Evolutionary conservation across 192 early-diverging fungal genomes (phyloP), one percentile per base, ranked within the genome.

Genomic region (Geranomyces michiganensis): DNA sequence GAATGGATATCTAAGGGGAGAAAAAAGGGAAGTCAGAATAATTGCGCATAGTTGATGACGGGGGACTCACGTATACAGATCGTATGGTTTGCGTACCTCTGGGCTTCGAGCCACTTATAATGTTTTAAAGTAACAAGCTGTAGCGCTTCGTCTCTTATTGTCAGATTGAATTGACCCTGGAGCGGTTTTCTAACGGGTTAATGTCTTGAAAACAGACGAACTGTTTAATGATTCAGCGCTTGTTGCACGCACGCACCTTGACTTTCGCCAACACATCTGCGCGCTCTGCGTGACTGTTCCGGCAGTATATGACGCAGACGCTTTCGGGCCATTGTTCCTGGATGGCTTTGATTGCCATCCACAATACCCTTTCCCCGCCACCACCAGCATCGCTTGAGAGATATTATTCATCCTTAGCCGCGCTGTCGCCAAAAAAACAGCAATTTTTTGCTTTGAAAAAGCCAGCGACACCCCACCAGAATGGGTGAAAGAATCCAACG

Each of bases 281-380:
- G 24, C 73, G 36, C 15, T 85, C 77, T 49, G 82, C 84, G 30
- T 60, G 73, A 2, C 79, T 73, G 30, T 86, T 75, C 0, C 70
- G 70, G 62, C 92, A 90, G 81, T 98, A 99, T 6, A 99, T 87
- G 12, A 91, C 83, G 47, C 85, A 88, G 8, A 87, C 76, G 1
- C 89, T 81, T 49, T 89, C 74, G 12, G 89, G 85, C 61, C 89
- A 92, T 17, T 87, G 75, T 41, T 83, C 68, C 71, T 95, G 92
- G 55, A 98, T 84, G 33, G 90, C 90, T 22, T 90, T 77, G 60
- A 99, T 87, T 29, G 91, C 87, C 0, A 86, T 89, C 98, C 98
- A 99, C 8, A 99, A 83, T 0, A 99, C 98, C 17, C 96, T 83
- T 78, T 99, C 97, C 6, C 97, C 97, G 21, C 97, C 97, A 33